Percentiles rank a stretch among this genome's conserved stretches.
Conservation (phyloP, 139 green algal species). For the Chlamydomonas sphaeroides region DNA sequence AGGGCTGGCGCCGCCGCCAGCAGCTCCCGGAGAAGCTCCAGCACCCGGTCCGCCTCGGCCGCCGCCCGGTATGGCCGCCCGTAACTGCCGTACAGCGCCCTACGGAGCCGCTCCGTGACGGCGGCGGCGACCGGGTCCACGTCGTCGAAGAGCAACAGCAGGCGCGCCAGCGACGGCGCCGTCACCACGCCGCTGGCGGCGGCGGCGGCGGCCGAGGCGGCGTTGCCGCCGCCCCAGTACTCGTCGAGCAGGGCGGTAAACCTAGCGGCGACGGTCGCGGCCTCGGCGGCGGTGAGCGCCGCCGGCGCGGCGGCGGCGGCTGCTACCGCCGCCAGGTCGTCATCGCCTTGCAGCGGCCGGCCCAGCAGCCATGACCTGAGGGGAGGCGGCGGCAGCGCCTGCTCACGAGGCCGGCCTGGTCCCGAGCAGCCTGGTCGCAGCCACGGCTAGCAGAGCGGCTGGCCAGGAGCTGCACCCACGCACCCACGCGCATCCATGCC, state of each 20-base stretch:
- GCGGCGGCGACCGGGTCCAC: neutral
- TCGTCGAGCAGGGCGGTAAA: conserved; percentile 3
- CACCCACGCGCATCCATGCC: too few relatives aligned
- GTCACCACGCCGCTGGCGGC: neutral
- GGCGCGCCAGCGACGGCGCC: neutral
- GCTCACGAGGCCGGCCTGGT: too few relatives aligned
- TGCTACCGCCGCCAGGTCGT: neutral
- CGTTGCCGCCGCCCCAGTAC: neutral
- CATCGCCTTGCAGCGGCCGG: neutral
- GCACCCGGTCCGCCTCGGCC: neutral
- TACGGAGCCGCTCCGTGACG: neutral
- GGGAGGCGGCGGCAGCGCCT: too few relatives aligned
- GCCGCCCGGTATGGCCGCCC: conserved; percentile 38
- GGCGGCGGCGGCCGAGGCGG: neutral
- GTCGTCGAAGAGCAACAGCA: conserved; percentile 24
- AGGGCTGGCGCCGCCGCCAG: neutral
- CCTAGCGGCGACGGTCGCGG: neutral
- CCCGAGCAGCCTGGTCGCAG: too few relatives aligned
- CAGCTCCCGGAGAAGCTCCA: conserved; percentile 37
- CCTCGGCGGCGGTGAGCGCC: neutral
- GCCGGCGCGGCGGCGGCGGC: neutral
- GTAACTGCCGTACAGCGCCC: conserved; percentile 29
- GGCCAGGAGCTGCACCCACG: too few relatives aligned
- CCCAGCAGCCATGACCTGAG: conserved; percentile 30
- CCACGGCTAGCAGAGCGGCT: too few relatives aligned